These are phyloP conservation scores for Penicillium janthinellum DNA, from an alignment of 2,329 filamentous ascomycete species.

Conservation along the genomic window DNA sequence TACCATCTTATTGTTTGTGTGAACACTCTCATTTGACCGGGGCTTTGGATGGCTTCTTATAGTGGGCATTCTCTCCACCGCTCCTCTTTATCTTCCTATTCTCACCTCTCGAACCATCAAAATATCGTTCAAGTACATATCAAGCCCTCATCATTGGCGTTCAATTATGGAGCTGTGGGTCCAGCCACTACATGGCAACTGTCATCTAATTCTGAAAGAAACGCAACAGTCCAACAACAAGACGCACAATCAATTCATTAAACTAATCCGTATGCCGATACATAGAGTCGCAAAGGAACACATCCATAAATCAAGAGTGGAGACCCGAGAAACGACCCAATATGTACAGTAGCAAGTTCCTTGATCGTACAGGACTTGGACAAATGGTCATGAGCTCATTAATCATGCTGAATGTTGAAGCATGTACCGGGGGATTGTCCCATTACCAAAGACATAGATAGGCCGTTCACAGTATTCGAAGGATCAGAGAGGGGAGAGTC, in stretches of 20 bases:
- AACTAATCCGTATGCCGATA: constrained; percentile 3
- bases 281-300: neutral
- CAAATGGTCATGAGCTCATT: constrained; percentile 18
- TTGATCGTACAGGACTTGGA: neutral
- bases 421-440: neutral
- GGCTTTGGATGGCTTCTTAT: neutral
- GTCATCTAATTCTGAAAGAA: constrained; percentile 9
- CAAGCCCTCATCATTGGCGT: constrained; percentile 9
- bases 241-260: neutral
- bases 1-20: constrained; percentile 18
- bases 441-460: neutral
- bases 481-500: neutral
- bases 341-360: constrained; percentile 2
- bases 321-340: constrained; percentile 1
- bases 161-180: constrained; percentile 1
- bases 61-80: neutral
- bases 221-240: neutral
- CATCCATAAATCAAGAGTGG: constrained; percentile 3
- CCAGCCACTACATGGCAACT: neutral
- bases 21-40: constrained; percentile 1
- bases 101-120: constrained; percentile 10
- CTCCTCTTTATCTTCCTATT: neutral
- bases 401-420: constrained; percentile 6
- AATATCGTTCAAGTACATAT: constrained; percentile 18
- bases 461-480: neutral